Conservation (phyloP, 352 stramenopile genomes). For the Globisporangium iwayamae region DNA sequence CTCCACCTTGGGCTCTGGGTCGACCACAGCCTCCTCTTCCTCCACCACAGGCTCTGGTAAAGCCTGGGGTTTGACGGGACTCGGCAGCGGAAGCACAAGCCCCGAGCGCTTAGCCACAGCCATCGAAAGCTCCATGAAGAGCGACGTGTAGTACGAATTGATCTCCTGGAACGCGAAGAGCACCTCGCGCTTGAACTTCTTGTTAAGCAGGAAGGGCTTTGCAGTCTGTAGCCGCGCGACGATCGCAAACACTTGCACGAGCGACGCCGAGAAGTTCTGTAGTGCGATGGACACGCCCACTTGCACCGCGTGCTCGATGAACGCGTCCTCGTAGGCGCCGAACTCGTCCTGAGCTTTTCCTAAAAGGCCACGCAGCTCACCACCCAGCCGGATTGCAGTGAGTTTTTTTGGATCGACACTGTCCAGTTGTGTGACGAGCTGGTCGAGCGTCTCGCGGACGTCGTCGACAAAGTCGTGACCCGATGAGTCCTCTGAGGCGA, state of each 20-base stretch:
- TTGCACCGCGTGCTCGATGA: slow-evolving; percentile 44
- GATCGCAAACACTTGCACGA: slow-evolving; percentile 53
- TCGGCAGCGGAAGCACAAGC: slow-evolving; percentile 47
- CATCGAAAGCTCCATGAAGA: slow-evolving; percentile 84
- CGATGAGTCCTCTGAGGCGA: background rate
- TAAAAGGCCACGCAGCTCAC: slow-evolving; percentile 67
- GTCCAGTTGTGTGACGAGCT: slow-evolving; percentile 56
- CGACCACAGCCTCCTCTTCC: background rate
- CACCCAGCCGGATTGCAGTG: slow-evolving; percentile 53
- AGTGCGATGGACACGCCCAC: slow-evolving; percentile 65
- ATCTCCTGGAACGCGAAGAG: slow-evolving; percentile 84
- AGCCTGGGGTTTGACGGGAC: slow-evolving; percentile 22
- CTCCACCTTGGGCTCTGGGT: background rate
- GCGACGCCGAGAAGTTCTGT: slow-evolving; percentile 69
- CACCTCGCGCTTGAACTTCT: slow-evolving; percentile 70
- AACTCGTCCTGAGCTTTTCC: slow-evolving; percentile 83
- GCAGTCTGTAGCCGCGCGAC: slow-evolving; percentile 47
- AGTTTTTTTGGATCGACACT: slow-evolving; percentile 61
- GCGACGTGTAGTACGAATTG: slow-evolving; percentile 80
- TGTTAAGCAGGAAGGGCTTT: slow-evolving; percentile 69
- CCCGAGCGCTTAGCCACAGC: slow-evolving; percentile 50
- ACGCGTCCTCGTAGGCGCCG: slow-evolving; percentile 51
- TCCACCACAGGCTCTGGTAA: slow-evolving; percentile 14
- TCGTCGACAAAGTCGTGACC: slow-evolving; percentile 32
- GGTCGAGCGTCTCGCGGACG: slow-evolving; percentile 35